phyloP scores from a whole-genome alignment of 2,329 filamentous ascomycete genomes.

The Dothistroma septosporum region DNA sequence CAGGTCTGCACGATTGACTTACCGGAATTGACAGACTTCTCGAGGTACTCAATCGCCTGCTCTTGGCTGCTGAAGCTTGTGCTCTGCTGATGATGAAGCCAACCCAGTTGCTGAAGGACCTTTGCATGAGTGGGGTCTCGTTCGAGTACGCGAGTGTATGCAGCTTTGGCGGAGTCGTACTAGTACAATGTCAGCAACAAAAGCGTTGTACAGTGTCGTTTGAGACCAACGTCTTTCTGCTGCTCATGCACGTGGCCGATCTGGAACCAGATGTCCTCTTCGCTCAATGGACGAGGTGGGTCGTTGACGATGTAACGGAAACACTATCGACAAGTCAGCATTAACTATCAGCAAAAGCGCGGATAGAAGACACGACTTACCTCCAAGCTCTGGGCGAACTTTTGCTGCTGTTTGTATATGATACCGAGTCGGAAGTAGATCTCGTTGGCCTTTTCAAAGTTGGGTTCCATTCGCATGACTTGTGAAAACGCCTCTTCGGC shows the following conservation, averaged over 20 bases:
- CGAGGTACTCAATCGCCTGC: constrained; percentile 91
- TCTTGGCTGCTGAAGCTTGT: constrained; percentile 88
- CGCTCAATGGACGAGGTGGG: constrained; percentile 84
- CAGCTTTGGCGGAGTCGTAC: constrained; percentile 90
- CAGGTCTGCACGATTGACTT: constrained; percentile 35
- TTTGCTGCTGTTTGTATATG: constrained; percentile 98
- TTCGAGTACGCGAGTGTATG: constrained; percentile 89
- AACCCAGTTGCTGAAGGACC: constrained; percentile 94
- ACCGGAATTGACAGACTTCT: constrained; percentile 94
- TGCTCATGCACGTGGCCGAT: constrained; percentile 98
- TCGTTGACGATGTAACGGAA: constrained; percentile 97
- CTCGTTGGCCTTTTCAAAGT: constrained; percentile 98
- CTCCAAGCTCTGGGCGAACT: constrained; percentile 87
- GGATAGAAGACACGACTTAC: constrained; percentile 47
- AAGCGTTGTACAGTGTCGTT: neutral
- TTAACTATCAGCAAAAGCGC: neutral
- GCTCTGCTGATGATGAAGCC: constrained; percentile 96
- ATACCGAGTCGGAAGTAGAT: constrained; percentile 99
- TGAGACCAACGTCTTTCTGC: constrained; percentile 82
- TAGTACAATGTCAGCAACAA: constrained; percentile 41
- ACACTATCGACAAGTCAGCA: constrained; percentile 58
- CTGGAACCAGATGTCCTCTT: constrained; percentile 99
- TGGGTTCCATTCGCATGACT: constrained; percentile 97
- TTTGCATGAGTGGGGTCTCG: constrained; percentile 95
- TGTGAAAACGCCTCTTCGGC: constrained; percentile 97